These are phyloP conservation scores for Sarocladiaceae sp. DNA, from an alignment of 2,329 filamentous ascomycete species.

Conservation along the genomic window DNA sequence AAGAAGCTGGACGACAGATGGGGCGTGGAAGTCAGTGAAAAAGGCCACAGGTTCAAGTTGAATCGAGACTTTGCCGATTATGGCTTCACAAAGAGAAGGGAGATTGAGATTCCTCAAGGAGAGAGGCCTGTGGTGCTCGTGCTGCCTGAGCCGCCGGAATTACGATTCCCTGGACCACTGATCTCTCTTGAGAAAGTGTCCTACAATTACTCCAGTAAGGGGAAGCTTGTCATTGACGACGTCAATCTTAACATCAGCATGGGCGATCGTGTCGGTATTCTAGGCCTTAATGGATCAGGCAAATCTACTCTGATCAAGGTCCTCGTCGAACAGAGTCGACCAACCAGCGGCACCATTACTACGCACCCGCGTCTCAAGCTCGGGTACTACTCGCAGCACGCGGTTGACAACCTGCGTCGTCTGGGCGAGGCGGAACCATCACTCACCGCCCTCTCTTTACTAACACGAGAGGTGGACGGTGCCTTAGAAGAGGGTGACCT, in stretches of 20 bases:
- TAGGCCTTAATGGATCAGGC: slow-evolving; percentile 76
- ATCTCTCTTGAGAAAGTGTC: slow-evolving; percentile 66
- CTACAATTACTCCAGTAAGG: slow-evolving; percentile 55
- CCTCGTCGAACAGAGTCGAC: slow-evolving; percentile 56
- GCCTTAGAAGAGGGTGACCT: slow-evolving; percentile 62
- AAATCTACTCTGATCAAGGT: slow-evolving; percentile 76
- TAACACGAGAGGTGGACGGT: slow-evolving; percentile 51
- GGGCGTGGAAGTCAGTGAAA: slow-evolving; percentile 69
- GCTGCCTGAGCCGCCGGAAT: slow-evolving; percentile 60
- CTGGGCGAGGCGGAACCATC: slow-evolving; percentile 43
- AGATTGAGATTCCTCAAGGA: slow-evolving; percentile 67
- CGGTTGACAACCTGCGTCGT: slow-evolving; percentile 63
- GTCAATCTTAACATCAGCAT: slow-evolving; percentile 66
- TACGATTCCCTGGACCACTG: slow-evolving; percentile 71
- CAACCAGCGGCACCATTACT: slow-evolving; percentile 57
- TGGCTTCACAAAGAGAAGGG: slow-evolving; percentile 53
- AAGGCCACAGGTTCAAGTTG: slow-evolving; percentile 74
- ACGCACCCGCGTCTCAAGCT: slow-evolving; percentile 66
- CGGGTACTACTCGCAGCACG: slow-evolving; percentile 78
- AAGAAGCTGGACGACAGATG: slow-evolving; percentile 80
- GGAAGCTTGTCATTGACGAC: slow-evolving; percentile 49
- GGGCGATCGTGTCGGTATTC: slow-evolving; percentile 69
- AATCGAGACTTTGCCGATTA: slow-evolving; percentile 68
- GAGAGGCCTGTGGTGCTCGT: slow-evolving; percentile 53
- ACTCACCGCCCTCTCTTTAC: slow-evolving; percentile 61